phyloP scores from a whole-genome alignment of 2,329 filamentous ascomycete species.

The Endothia cerciana region DNA sequence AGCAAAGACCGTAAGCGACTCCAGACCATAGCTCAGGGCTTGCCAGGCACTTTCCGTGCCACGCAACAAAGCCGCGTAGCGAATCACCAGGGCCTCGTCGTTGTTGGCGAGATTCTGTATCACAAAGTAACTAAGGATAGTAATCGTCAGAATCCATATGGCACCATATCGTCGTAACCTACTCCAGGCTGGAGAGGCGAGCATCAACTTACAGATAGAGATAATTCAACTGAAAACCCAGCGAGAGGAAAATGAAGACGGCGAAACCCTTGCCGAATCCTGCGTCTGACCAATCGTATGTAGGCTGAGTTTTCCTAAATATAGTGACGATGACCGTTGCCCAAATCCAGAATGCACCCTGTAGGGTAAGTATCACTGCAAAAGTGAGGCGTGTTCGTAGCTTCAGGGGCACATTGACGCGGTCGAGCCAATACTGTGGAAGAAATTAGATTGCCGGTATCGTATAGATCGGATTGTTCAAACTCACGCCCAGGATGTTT shows the following conservation, averaged over 20 bases:
- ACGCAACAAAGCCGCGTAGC: conserved; percentile 68
- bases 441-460: conserved; percentile 30
- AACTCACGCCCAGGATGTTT: conserved; percentile 64
- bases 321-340: conserved; percentile 66
- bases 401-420: conserved; percentile 56
- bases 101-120: conserved; percentile 64
- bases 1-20: conserved; percentile 64
- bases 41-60: conserved; percentile 76
- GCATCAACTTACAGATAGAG: conserved; percentile 60
- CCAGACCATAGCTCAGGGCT: conserved; percentile 71
- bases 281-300: conserved; percentile 66
- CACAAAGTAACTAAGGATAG: conserved; percentile 63
- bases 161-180: not conserved
- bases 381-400: conserved; percentile 60
- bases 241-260: conserved; percentile 68
- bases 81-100: conserved; percentile 65
- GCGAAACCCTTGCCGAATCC: conserved; percentile 71
- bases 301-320: conserved; percentile 59
- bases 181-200: not conserved
- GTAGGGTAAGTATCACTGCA: conserved; percentile 55
- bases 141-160: not conserved
- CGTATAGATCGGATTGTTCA: not conserved
- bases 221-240: conserved; percentile 75
- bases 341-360: conserved; percentile 76
- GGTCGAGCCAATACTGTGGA: conserved; percentile 59